Evolutionary conservation across 2,329 filamentous ascomycete genomes (phyloP).

Genomic region (Elsinoe perseae): DNA sequence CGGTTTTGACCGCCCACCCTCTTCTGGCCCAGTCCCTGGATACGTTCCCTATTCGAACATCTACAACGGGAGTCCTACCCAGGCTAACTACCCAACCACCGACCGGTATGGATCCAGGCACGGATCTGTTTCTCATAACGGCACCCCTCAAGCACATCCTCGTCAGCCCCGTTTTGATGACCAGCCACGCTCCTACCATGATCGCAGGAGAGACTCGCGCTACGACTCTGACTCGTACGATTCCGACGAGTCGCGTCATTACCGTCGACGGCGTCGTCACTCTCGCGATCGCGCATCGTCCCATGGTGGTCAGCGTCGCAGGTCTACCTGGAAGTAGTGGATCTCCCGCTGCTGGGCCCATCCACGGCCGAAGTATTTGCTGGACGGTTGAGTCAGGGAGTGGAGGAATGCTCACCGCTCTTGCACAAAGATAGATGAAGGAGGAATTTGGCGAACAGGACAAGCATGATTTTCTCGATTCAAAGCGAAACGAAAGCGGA

Average conservation of each 20-base stretch:
- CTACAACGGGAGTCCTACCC: constrained; percentile 20
- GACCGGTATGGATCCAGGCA: neutral
- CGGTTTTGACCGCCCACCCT: neutral
- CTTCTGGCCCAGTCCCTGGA: constrained; percentile 18
- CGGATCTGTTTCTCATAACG: neutral
- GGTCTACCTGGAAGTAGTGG: neutral
- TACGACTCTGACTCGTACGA: constrained; percentile 13
- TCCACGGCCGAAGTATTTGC: neutral
- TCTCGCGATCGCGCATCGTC: constrained; percentile 3
- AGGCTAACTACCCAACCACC: neutral
- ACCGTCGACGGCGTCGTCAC: constrained; percentile 1
- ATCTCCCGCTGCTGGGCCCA: too few species aligned
- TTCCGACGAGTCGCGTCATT: constrained; percentile 2
- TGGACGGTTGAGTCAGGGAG: neutral
- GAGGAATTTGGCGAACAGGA: neutral
- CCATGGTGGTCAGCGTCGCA: neutral
- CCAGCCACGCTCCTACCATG: neutral
- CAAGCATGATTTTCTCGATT: constrained; percentile 10
- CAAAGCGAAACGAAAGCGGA: neutral
- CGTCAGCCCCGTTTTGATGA: neutral
- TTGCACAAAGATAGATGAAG: neutral
- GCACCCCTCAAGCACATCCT: neutral
- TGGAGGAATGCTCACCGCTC: neutral
- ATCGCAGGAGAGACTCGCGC: neutral
- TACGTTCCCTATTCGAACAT: constrained; percentile 32